A percentile compares a stretch with the other conserved stretches of the same genome.
These are phyloP conservation scores for Fagus crenata DNA, from an alignment of 306 rosid genomes.

Conservation along the genomic window DNA sequence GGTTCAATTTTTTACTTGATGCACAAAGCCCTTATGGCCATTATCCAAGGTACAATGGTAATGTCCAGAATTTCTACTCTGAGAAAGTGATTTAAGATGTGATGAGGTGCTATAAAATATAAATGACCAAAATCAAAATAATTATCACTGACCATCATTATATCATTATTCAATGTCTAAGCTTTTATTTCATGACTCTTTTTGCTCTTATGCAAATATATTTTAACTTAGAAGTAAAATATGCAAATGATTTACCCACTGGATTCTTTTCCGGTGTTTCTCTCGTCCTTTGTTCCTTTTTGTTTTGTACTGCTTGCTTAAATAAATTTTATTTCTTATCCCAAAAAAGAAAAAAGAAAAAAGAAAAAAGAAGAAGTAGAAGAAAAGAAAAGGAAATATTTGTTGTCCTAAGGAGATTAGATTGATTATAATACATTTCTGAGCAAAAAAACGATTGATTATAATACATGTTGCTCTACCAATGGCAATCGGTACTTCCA, in stretches of 20 bases:
- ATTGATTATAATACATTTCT: neutral
- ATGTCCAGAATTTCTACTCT: conserved; percentile 8
- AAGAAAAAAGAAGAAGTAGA: too few species aligned
- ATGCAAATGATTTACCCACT: neutral
- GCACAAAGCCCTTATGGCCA: conserved; percentile 66
- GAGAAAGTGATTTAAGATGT: neutral
- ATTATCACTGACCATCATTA: neutral
- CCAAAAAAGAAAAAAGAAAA: too few species aligned
- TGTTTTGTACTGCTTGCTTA: too few species aligned
- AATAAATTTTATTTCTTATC: too few species aligned
- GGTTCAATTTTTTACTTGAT: conserved; percentile 70
- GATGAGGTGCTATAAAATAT: neutral
- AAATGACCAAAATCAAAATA: neutral
- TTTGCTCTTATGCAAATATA: neutral
- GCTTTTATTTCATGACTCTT: neutral
- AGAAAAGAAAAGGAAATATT: too few species aligned
- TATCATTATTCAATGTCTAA: too few species aligned
- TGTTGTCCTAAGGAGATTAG: neutral
- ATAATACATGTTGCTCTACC: conserved; percentile 12
- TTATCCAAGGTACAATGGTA: conserved; percentile 56
- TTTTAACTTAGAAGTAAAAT: neutral
- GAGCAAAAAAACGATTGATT: too few species aligned
- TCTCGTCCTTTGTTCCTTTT: too few species aligned
- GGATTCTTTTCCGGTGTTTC: too few species aligned
- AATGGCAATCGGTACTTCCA: neutral